Evolutionary conservation across 805 yeast genomes (phyloP), one percentile per base, ranked within the genome.

Genomic region (Clavispora santaluciae): DNA sequence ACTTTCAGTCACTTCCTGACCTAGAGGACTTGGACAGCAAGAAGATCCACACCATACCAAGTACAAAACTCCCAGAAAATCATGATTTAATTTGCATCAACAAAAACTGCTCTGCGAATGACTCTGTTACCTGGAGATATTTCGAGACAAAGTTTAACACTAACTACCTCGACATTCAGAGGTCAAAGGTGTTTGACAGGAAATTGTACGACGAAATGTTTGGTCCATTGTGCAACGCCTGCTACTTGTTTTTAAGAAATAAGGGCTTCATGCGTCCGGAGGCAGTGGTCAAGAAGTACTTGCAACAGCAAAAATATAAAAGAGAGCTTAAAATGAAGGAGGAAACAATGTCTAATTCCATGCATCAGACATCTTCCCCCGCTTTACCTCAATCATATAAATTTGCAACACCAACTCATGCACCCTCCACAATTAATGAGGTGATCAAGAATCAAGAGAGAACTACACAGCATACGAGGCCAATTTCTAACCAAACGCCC

Each of bases 201-300:
- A 59, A 58, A 42, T 53, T 65, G 43, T 69, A 66, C 44, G 72
- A 69, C 36, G 75, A 73, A 6, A 69, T 69, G 75, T 66, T 64
- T 50, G 75, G 75, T 4, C 73, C 74, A 0, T 53, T 70, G 44
- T 70, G 75, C 50, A 70, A 70, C 45, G 75, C 75, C 11, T 70
- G 75, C 49, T 69, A 62, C 51, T 50, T 69, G 20, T 70, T 70
- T 42, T 60, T 68, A 39, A 57, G 72, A 39, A 67, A 61, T 40
- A 66, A 64, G 45, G 72, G 72, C 16, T 66, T 66, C 48, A 66
- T 66, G 73, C 60, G 75, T 45, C 75, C 75, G 5, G 71, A 64
- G 44, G 66, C 64, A 10, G 73, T 69, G 13, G 75, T 70, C 7
- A 68, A 66, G 45, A 69, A 69, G 50, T 69, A 69, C 49, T 55